A percentile compares a stretch with the other conserved stretches of the same genome.
Conservation (phyloP, 305 asterid species). For the Fraxinus platypoda region DNA sequence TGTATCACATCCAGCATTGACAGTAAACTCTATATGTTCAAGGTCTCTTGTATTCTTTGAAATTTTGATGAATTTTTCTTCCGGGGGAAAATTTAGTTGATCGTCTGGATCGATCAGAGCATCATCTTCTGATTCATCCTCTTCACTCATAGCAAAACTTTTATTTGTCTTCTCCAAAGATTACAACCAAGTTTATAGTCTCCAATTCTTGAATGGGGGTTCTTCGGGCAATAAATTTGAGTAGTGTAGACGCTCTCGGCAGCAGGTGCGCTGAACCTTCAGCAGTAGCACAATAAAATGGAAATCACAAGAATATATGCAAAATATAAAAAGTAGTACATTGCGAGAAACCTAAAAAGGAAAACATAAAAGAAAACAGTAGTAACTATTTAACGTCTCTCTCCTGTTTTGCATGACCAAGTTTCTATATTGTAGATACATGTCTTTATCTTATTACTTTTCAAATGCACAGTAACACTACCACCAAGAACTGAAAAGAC, state of each 20-base stretch:
- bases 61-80: slow-evolving; percentile 62
- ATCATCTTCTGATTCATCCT: slow-evolving; percentile 36
- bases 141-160: slow-evolving; percentile 16
- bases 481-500: neutral
- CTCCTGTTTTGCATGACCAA: neutral
- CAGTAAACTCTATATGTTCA: slow-evolving; percentile 79
- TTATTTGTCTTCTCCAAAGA: slow-evolving; percentile 47
- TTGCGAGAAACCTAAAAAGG: neutral
- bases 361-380: neutral
- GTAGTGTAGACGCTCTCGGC: slow-evolving; percentile 64
- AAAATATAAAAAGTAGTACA: neutral
- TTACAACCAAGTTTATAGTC: slow-evolving; percentile 56
- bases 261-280: slow-evolving; percentile 85
- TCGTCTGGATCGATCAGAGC: slow-evolving; percentile 60
- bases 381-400: neutral
- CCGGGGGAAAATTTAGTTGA: slow-evolving; percentile 64
- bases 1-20: slow-evolving; percentile 62
- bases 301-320: too few species aligned
- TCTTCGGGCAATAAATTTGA: slow-evolving; percentile 66
- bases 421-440: neutral
- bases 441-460: neutral
- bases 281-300: neutral
- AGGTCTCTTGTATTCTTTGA: slow-evolving; percentile 86
- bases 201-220: slow-evolving; percentile 61
- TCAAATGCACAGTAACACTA: neutral